Conservation (phyloP, 257 asterid genomes). For the Haberlea rhodopensis region DNA sequence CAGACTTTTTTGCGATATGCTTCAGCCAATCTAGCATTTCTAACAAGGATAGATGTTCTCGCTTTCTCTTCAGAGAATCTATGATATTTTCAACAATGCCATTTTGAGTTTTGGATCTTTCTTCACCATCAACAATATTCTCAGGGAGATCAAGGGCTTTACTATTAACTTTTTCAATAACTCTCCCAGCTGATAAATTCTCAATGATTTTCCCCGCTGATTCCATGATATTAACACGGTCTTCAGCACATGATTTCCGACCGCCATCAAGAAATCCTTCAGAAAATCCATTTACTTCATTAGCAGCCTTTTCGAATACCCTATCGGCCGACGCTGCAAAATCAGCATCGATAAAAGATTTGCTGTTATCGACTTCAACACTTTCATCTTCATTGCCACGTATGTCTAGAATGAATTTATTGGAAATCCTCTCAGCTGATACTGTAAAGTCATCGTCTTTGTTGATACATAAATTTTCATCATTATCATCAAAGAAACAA, state of each 20-base stretch:
- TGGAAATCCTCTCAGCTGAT: conserved; percentile 1
- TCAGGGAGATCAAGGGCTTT: conserved; percentile 27
- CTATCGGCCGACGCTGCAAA: conserved; percentile 26
- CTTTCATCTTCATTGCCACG: conserved; percentile 16
- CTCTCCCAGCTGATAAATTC: conserved; percentile 30
- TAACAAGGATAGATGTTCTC: conserved; percentile 34
- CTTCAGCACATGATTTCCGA: conserved; percentile 17
- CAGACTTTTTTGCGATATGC: conserved; percentile 44
- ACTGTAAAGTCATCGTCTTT: background rate
- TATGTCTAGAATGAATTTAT: background rate
- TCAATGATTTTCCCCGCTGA: conserved; percentile 27
- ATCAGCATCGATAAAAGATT: too few species aligned
- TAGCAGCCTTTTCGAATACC: conserved; percentile 25
- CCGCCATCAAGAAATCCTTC: conserved; percentile 15
- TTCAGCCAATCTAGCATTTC: conserved; percentile 60
- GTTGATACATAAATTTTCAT: conserved; percentile 1
- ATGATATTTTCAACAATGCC: conserved; percentile 18
- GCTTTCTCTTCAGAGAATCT: conserved; percentile 58
- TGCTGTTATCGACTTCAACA: too few species aligned
- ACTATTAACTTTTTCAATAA: conserved; percentile 22
- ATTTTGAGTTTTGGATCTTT: conserved; percentile 8
- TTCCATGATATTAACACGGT: conserved; percentile 9
- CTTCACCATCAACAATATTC: conserved; percentile 21
- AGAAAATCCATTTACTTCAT: conserved; percentile 25
- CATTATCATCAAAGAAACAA: conserved; percentile 5